phyloP scores from a whole-genome alignment of 257 asterid genomes.

The Solanum chiquidenum region DNA sequence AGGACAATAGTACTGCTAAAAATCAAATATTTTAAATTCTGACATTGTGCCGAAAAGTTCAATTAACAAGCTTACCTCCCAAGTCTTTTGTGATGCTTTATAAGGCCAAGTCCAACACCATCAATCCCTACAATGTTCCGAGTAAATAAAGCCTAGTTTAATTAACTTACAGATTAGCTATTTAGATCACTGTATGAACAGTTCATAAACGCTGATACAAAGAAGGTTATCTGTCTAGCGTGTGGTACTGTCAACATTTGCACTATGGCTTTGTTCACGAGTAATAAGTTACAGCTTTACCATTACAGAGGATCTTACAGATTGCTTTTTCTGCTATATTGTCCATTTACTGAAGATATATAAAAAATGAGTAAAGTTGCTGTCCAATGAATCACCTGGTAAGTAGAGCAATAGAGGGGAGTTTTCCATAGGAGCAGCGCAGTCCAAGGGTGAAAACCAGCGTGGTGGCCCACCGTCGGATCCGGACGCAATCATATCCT shows the following conservation, averaged over 20 bases:
- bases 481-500: conserved; percentile 22
- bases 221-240: not conserved
- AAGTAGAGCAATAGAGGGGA: conserved; percentile 60
- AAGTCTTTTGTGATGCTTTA: conserved; percentile 44
- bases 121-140: conserved; percentile 32
- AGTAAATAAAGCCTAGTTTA: not conserved
- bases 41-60: not conserved
- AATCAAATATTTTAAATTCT: not conserved
- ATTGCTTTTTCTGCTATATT: not conserved
- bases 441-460: conserved; percentile 68
- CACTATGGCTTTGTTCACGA: not conserved
- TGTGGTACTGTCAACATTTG: not conserved
- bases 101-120: conserved; percentile 72
- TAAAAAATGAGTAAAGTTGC: not conserved
- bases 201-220: not conserved
- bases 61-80: conserved; percentile 33
- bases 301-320: not conserved
- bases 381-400: conserved; percentile 40
- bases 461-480: conserved; percentile 72
- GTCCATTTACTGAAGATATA: too few relatives aligned
- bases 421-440: conserved; percentile 17
- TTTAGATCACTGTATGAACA: not conserved
- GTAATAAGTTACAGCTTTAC: not conserved
- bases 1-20: not conserved
- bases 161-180: not conserved